Percentiles rank a stretch among this genome's conserved stretches.
Conservation (phyloP, 208 protist genomes). For the Crithidia thermophila region DNA sequence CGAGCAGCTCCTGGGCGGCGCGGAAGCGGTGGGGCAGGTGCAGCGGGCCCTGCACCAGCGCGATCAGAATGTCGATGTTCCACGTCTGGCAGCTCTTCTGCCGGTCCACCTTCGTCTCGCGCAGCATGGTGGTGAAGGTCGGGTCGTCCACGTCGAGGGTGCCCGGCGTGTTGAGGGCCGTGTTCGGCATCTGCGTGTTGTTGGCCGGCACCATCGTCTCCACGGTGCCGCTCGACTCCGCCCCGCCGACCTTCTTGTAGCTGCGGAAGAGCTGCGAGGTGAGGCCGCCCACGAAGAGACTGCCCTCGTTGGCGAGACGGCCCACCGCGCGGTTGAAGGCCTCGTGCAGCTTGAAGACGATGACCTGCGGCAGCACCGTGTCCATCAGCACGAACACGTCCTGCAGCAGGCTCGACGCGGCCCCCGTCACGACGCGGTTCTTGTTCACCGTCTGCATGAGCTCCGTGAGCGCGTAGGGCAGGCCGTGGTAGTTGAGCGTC, state of each 20-base stretch:
- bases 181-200: slow-evolving; percentile 35
- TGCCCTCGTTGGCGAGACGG: slow-evolving; percentile 53
- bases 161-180: slow-evolving; percentile 33
- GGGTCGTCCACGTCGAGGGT: slow-evolving; percentile 68
- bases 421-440: slow-evolving; percentile 49
- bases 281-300: slow-evolving; percentile 67
- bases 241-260: slow-evolving; percentile 35
- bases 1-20: slow-evolving; percentile 46
- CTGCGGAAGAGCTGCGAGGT: slow-evolving; percentile 64
- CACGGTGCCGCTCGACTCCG: slow-evolving; percentile 10
- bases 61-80: slow-evolving; percentile 76
- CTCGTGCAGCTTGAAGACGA: slow-evolving; percentile 78
- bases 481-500: slow-evolving; percentile 75
- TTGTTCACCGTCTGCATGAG: slow-evolving; percentile 57
- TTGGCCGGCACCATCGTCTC: slow-evolving; percentile 26
- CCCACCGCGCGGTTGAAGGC: slow-evolving; percentile 78
- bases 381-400: slow-evolving; percentile 89
- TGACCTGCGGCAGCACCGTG: slow-evolving; percentile 76
- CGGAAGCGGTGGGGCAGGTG: slow-evolving; percentile 57
- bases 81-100: slow-evolving; percentile 42
- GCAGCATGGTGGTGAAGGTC: slow-evolving; percentile 53
- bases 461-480: slow-evolving; percentile 81
- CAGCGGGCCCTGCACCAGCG: slow-evolving; percentile 81
- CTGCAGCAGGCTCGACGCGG: slow-evolving; percentile 77
- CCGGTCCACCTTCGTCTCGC: slow-evolving; percentile 61